phyloP scores from a whole-genome alignment of 108 stramenopile species.

The Pseudonitzschia multistriata region DNA sequence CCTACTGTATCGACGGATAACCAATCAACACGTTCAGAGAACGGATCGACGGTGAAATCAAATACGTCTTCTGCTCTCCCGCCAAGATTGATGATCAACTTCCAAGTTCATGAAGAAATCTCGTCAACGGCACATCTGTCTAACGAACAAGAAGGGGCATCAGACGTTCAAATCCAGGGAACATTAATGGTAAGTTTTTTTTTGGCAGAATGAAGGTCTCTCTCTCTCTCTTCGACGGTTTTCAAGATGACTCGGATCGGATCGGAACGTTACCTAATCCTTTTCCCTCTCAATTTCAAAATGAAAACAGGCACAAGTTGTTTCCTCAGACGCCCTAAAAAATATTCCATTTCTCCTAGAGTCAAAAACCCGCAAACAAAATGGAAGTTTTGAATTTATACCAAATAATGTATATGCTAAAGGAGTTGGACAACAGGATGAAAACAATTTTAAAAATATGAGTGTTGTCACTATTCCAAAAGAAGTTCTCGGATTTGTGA shows the following conservation, averaged over 20 bases:
- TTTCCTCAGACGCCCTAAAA: slow-evolving; percentile 52
- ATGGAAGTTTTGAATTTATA: slow-evolving; percentile 12
- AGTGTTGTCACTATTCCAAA: slow-evolving; percentile 59
- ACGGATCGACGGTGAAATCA: too few relatives aligned
- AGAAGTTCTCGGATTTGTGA: slow-evolving; percentile 37
- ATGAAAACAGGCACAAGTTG: slow-evolving; percentile 45
- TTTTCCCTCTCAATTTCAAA: neutral
- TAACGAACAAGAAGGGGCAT: slow-evolving; percentile 42
- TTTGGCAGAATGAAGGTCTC: too few relatives aligned
- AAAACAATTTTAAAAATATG: neutral
- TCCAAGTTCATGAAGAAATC: slow-evolving; percentile 61
- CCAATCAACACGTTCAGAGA: neutral
- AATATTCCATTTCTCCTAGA: slow-evolving; percentile 51
- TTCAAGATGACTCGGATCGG: neutral
- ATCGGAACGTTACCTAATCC: neutral
- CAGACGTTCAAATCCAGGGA: slow-evolving; percentile 50
- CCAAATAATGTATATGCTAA: slow-evolving; percentile 36
- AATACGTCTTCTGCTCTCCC: slow-evolving; percentile 31
- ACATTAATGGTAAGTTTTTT: slow-evolving; percentile 50
- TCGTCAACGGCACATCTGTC: slow-evolving; percentile 40
- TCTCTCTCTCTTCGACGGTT: too few relatives aligned
- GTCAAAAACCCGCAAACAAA: neutral
- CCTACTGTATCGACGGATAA: neutral
- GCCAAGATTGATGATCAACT: slow-evolving; percentile 50
- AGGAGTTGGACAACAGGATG: neutral